Base-by-base conservation (phyloP, 1,284 basidiomycete genomes). In the Pseudozyma sp. region DNA sequence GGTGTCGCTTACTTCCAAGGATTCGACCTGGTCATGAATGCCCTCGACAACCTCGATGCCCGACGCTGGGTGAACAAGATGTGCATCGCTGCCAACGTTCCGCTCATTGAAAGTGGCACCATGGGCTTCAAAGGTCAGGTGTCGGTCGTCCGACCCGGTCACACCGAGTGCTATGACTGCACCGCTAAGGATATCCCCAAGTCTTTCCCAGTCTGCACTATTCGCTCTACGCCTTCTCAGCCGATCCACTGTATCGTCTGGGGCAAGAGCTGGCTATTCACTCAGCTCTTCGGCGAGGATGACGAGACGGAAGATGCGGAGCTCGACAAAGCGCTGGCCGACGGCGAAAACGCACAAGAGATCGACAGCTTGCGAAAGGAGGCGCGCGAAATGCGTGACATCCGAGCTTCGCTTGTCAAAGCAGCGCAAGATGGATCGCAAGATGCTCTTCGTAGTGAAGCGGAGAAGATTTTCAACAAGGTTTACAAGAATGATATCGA, bases 231-330 rank as follows among this genome's bases (percentile, higher is more conserved):
- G 0, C 97, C 97, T 0, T 95, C 93, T 59, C 94, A 96, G 71
- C 95, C 97, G 0, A 97, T 99, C 52, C 97, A 99, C 83, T 99
- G 95, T 83, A 98, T 99, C 61, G 96, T 98, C 0, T 99, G 97
- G 97, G 95, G 94, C 36, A 99, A 99, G 86, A 95, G 91, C 77
- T 99, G 98, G 87, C 90, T 99, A n/a, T 90, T 99, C 77, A 91
- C 62, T 0, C 72, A 72, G 49, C 60, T 77, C 9, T 68, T 75
- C n/a, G 72, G 70, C n/a, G 64, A 60, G 5, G 72, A 73, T 14
- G 73, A 71, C 52, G 75, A 77, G 51, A 70, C 66, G 9, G 70
- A 76, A 38, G 75, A 92, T 6, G 88, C 87, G 0, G 94, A 96
- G 83, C 87, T 96, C 4, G 92, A 94, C 76, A 91, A 92, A 51